These are phyloP conservation scores for Yamadazyma nakazawae DNA, from an alignment of 805 yeast species.

Conservation along the genomic window DNA sequence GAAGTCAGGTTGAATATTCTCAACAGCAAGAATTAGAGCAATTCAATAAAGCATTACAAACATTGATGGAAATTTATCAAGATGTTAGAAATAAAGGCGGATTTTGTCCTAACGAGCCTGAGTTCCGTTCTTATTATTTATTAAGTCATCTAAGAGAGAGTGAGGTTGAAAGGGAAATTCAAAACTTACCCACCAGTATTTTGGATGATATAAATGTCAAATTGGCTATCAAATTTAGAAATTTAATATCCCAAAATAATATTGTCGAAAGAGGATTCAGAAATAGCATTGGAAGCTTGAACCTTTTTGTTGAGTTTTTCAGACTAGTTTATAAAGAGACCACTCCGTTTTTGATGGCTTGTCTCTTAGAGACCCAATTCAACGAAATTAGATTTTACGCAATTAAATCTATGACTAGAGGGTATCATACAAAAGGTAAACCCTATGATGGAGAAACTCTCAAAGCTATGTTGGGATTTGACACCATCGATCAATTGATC, in stretches of 20 bases:
- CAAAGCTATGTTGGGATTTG: slow-evolving; percentile 60
- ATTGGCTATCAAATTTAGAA: slow-evolving; percentile 67
- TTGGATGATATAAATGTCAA: slow-evolving; percentile 57
- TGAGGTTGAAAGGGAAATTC: slow-evolving; percentile 75
- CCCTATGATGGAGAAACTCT: slow-evolving; percentile 54
- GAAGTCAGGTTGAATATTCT: slow-evolving; percentile 65
- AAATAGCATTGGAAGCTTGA: slow-evolving; percentile 51
- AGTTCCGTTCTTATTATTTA: slow-evolving; percentile 84
- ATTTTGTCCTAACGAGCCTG: slow-evolving; percentile 79
- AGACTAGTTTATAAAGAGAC: slow-evolving; percentile 42
- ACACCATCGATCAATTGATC: slow-evolving; percentile 48
- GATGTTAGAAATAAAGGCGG: slow-evolving; percentile 74
- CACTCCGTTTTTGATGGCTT: slow-evolving; percentile 66
- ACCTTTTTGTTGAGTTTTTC: slow-evolving; percentile 65
- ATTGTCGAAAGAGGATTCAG: slow-evolving; percentile 52
- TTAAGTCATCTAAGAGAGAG: slow-evolving; percentile 79
- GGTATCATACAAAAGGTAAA: slow-evolving; percentile 69
- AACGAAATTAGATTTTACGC: slow-evolving; percentile 77
- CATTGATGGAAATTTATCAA: slow-evolving; percentile 80
- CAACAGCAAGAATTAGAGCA: slow-evolving; percentile 96
- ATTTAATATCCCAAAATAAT: slow-evolving; percentile 61
- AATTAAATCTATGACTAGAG: slow-evolving; percentile 57
- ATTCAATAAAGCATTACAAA: slow-evolving; percentile 84
- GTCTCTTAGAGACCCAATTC: slow-evolving; percentile 74
- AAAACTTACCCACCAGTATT: slow-evolving; percentile 58